Percentiles rank a stretch among this genome's conserved stretches.
phyloP scores from a whole-genome alignment of 2,329 filamentous ascomycete genomes.

The Epichloe coenophiala region DNA sequence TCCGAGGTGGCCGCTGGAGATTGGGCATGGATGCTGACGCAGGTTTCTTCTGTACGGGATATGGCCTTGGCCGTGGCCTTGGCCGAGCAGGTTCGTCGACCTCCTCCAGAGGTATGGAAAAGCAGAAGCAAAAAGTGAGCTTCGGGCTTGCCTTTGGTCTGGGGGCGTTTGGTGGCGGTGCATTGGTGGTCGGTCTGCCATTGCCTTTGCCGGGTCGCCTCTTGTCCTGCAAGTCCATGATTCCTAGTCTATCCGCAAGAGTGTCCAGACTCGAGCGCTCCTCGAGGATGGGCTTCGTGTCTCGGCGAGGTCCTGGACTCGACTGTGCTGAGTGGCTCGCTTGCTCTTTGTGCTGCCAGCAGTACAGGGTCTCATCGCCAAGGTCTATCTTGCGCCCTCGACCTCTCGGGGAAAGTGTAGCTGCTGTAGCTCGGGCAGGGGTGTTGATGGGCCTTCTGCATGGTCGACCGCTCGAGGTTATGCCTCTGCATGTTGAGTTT shows the following conservation, averaged over 20 bases:
- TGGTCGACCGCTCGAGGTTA: constrained; percentile 69
- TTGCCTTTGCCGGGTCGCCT: constrained; percentile 11
- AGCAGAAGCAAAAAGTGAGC: constrained; percentile 37
- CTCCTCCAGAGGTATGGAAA: constrained; percentile 34
- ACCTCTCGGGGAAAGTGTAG: constrained; percentile 10
- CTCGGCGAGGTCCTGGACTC: constrained; percentile 29
- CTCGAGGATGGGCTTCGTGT: constrained; percentile 41
- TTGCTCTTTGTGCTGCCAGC: constrained; percentile 93
- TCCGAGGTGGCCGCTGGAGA: not conserved
- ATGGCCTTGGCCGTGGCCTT: constrained; percentile 28
- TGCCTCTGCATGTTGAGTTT: constrained; percentile 71
- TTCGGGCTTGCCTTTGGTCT: constrained; percentile 17
- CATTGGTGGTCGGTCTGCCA: constrained; percentile 14
- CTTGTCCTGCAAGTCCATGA: constrained; percentile 48
- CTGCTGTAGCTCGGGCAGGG: constrained; percentile 15
- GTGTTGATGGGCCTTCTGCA: constrained; percentile 56
- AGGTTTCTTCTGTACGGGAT: constrained; percentile 30
- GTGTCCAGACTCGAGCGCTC: constrained; percentile 75
- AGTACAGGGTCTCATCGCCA: constrained; percentile 55
- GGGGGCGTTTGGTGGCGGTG: constrained; percentile 9
- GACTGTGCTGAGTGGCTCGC: constrained; percentile 37
- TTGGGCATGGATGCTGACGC: constrained; percentile 10
- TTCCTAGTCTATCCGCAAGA: constrained; percentile 62
- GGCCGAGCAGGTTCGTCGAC: constrained; percentile 21
- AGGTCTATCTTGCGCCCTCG: constrained; percentile 29